phyloP scores from a whole-genome alignment of 2,329 filamentous ascomycete genomes.

The Coniochaeta pulveracea region DNA sequence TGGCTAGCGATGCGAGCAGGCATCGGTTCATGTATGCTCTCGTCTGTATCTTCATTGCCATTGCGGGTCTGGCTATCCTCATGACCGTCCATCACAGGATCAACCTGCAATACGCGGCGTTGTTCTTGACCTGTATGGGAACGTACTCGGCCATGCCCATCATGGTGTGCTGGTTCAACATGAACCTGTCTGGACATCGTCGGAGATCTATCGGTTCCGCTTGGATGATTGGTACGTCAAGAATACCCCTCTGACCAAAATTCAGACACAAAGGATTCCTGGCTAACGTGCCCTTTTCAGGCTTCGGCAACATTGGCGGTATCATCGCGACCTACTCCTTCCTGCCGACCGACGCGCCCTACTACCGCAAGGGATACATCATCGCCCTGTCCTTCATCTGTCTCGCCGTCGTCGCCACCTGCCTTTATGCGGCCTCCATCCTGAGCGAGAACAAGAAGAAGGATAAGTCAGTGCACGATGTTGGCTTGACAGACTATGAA shows the following conservation, averaged over 20 bases:
- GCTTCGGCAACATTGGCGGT: slow-evolving; percentile 69
- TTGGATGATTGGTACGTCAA: slow-evolving; percentile 57
- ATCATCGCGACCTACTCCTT: slow-evolving; percentile 69
- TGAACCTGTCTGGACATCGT: slow-evolving; percentile 66
- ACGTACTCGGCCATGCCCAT: slow-evolving; percentile 85
- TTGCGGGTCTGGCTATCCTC: slow-evolving; percentile 67
- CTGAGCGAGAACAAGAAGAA: slow-evolving; percentile 48
- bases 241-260: too few species aligned
- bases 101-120: slow-evolving; percentile 60
- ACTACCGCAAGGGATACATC: slow-evolving; percentile 61
- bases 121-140: slow-evolving; percentile 74
- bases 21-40: slow-evolving; percentile 70
- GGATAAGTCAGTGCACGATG: slow-evolving; percentile 23
- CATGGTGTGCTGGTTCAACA: slow-evolving; percentile 72
- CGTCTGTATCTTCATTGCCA: slow-evolving; percentile 54
- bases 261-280: too few species aligned
- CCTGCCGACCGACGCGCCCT: slow-evolving; percentile 52
- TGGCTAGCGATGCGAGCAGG: slow-evolving; percentile 54
- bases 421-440: slow-evolving; percentile 48
- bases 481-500: slow-evolving; percentile 20
- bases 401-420: slow-evolving; percentile 51
- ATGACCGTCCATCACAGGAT: slow-evolving; percentile 58
- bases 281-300: too few species aligned
- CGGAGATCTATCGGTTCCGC: slow-evolving; percentile 59
- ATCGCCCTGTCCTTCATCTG: slow-evolving; percentile 67